Evolutionary conservation across 345 rosid species (phyloP).

Genomic region (Hypericum androsaemum): DNA sequence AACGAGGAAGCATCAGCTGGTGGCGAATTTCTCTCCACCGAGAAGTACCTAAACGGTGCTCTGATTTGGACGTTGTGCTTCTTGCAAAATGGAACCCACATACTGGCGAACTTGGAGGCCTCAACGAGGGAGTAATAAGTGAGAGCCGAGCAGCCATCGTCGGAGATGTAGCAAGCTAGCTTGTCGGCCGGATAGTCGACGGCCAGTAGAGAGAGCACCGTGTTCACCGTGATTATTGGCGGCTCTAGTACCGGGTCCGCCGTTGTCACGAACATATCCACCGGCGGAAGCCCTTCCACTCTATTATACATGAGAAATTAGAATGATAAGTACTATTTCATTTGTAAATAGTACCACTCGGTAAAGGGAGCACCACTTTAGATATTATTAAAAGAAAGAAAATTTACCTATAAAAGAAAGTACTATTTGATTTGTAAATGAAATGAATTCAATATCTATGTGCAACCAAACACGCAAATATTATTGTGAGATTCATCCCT

Average conservation of each 20-base stretch:
- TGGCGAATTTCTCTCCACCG: neutral
- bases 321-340: too few relatives aligned
- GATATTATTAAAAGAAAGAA: too few relatives aligned
- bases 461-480: too few relatives aligned
- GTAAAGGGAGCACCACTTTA: neutral
- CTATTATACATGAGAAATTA: neutral
- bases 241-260: constrained; percentile 44
- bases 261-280: constrained; percentile 49
- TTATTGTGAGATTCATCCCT: neutral
- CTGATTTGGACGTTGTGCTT: constrained; percentile 34
- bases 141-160: constrained; percentile 50
- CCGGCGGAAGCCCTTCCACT: constrained; percentile 38
- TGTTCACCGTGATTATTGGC: constrained; percentile 37
- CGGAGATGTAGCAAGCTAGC: constrained; percentile 47
- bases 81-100: constrained; percentile 53
- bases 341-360: neutral
- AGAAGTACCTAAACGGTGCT: constrained; percentile 67
- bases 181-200: constrained; percentile 45
- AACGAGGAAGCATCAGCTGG: neutral
- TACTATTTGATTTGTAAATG: too few relatives aligned
- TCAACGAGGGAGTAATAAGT: constrained; percentile 49
- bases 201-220: constrained; percentile 44
- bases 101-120: constrained; percentile 49
- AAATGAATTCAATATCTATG: too few relatives aligned
- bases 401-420: too few relatives aligned